A percentile compares a stretch with the other conserved stretches of the same genome.
Evolutionary conservation across 1,139 yeast species (phyloP).

Genomic region (Taphrina populina): DNA sequence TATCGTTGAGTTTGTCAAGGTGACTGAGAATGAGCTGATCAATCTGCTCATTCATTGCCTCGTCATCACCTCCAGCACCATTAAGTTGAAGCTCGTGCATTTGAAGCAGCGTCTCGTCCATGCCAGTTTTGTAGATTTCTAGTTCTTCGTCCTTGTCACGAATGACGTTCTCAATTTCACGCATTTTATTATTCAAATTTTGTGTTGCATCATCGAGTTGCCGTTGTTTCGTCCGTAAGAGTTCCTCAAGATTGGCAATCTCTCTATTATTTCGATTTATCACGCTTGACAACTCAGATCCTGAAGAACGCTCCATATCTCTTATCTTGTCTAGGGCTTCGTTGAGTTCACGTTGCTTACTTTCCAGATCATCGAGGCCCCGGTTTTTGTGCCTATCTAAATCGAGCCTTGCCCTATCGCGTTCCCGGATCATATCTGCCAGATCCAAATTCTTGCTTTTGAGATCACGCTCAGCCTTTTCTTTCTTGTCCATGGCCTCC

Average conservation of each 20-base stretch:
- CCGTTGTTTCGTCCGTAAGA: slow-evolving; percentile 46
- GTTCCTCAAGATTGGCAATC: slow-evolving; percentile 46
- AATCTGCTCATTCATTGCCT: slow-evolving; percentile 59
- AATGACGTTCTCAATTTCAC: slow-evolving; percentile 53
- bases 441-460: slow-evolving; percentile 82
- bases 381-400: slow-evolving; percentile 69
- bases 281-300: slow-evolving; percentile 62
- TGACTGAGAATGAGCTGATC: slow-evolving; percentile 57
- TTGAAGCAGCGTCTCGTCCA: slow-evolving; percentile 69
- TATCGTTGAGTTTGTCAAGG: slow-evolving; percentile 53
- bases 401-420: slow-evolving; percentile 85
- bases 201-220: slow-evolving; percentile 43
- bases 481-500: slow-evolving; percentile 83
- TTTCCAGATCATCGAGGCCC: slow-evolving; percentile 67
- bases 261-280: slow-evolving; percentile 61
- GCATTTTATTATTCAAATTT: slow-evolving; percentile 42
- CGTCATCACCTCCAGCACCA: slow-evolving; percentile 54
- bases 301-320: slow-evolving; percentile 65
- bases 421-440: slow-evolving; percentile 83
- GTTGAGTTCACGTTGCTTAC: slow-evolving; percentile 64
- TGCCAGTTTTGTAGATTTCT: slow-evolving; percentile 54
- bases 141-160: slow-evolving; percentile 74
- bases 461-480: slow-evolving; percentile 76
- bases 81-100: slow-evolving; percentile 52
- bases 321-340: slow-evolving; percentile 61